Conservation (phyloP, 2,329 filamentous ascomycete genomes). For the Plenodomus biglobosus region DNA sequence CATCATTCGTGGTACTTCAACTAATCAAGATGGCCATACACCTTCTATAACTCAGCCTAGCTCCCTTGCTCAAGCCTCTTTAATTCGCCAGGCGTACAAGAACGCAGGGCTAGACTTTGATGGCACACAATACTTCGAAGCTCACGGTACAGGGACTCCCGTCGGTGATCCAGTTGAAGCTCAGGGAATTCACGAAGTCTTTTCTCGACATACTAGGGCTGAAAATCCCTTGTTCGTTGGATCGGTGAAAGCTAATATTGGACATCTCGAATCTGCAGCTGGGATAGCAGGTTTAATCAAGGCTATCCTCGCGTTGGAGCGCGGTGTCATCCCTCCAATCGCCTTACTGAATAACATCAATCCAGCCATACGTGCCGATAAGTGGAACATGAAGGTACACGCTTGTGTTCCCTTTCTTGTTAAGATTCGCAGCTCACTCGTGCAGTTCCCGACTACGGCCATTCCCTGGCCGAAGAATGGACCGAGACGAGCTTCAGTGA, state of each 20-base stretch:
- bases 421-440: too few species aligned
- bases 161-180: constrained; percentile 32
- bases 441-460: too few species aligned
- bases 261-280: constrained; percentile 47
- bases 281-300: constrained; percentile 45
- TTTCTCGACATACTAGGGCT: constrained; percentile 3
- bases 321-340: constrained; percentile 37
- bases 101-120: constrained; percentile 37
- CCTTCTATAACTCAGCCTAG: constrained; percentile 44
- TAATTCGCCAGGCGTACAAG: constrained; percentile 43
- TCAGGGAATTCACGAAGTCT: constrained; percentile 11
- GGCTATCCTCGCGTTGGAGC: constrained; percentile 34
- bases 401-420: too few species aligned
- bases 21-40: constrained; percentile 55
- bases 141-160: background rate
- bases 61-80: constrained; percentile 35
- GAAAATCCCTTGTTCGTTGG: constrained; percentile 19
- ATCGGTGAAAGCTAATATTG: constrained; percentile 45
- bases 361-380: too few species aligned
- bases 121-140: constrained; percentile 25
- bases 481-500: too few species aligned
- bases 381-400: too few species aligned
- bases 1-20: constrained; percentile 45
- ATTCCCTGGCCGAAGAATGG: too few species aligned
- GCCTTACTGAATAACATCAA: constrained; percentile 40